phyloP scores from a whole-genome alignment of 768 basidiomycete genomes.

The Rhodotorula graminis region DNA sequence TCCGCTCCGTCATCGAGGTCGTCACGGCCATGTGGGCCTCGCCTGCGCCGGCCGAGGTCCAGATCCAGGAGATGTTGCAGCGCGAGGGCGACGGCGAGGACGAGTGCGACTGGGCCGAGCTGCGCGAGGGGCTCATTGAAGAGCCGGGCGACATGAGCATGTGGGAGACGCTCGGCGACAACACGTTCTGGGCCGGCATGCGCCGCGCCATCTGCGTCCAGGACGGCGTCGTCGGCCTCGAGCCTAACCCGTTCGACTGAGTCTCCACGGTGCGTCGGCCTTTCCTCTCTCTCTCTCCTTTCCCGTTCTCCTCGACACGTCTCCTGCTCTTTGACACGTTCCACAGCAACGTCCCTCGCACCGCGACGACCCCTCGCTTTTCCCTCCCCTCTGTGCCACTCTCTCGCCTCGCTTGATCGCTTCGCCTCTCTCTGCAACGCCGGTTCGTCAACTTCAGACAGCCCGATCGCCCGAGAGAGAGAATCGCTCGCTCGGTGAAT shows the following conservation, averaged over 20 bases:
- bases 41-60: neutral
- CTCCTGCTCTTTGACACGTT: no score
- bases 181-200: conserved; percentile 2
- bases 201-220: neutral
- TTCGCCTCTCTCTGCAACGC: no score
- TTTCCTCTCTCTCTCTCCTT: no score
- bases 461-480: no score
- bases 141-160: neutral
- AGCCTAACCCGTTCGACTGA: neutral
- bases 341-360: no score
- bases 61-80: neutral
- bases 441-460: no score
- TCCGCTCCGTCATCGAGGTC: conserved; percentile 5
- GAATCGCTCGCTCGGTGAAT: no score
- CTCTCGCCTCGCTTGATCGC: no score
- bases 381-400: no score
- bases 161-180: conserved; percentile 6
- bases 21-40: neutral
- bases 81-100: neutral
- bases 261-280: no score
- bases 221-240: neutral
- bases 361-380: no score
- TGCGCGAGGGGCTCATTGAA: neutral
- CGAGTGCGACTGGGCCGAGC: neutral
- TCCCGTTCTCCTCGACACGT: no score